Percentiles rank a stretch among this genome's conserved stretches.
Evolutionary conservation across 108 stramenopile genomes (phyloP).

Genomic region (Nitzschia sp.): DNA sequence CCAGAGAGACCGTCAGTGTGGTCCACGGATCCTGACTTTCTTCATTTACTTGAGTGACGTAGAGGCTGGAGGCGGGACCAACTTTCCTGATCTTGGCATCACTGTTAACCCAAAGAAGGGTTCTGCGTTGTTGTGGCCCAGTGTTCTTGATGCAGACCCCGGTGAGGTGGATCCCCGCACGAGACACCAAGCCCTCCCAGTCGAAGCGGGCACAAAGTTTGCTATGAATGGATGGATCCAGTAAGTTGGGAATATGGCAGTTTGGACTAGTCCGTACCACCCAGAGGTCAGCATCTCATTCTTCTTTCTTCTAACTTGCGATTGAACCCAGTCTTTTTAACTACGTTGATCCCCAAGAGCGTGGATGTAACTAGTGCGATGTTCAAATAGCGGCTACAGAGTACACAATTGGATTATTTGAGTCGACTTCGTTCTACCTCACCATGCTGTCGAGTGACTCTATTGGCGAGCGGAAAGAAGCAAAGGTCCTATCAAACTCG

Average conservation of each 20-base stretch:
- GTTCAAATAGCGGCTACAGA: too few relatives aligned
- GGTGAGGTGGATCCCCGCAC: constrained; percentile 61
- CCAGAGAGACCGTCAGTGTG: constrained; percentile 52
- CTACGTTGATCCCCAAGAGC: too few relatives aligned
- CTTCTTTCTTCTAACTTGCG: too few relatives aligned
- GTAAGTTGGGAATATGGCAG: too few relatives aligned
- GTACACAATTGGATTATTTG: too few relatives aligned
- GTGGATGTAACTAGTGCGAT: too few relatives aligned
- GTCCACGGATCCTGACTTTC: constrained; percentile 81
- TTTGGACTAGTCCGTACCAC: too few relatives aligned
- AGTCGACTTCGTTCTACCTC: neutral
- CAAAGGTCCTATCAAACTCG: constrained; percentile 25
- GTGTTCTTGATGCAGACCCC: constrained; percentile 59
- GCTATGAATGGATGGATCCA: constrained; percentile 92
- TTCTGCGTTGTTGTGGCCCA: constrained; percentile 83
- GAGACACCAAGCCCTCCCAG: constrained; percentile 81
- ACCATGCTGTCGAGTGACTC: constrained; percentile 1
- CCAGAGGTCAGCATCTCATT: too few relatives aligned
- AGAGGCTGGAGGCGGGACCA: constrained; percentile 86
- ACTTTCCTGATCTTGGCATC: constrained; percentile 57
- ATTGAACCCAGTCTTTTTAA: too few relatives aligned
- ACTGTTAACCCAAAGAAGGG: constrained; percentile 80
- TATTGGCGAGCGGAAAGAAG: constrained; percentile 1
- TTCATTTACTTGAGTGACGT: constrained; percentile 91
- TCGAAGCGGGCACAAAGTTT: constrained; percentile 75